Evolutionary conservation across 495 filamentous ascomycete species (phyloP), one percentile per base, ranked within the genome.

Genomic region (Neurospora cerealis): DNA sequence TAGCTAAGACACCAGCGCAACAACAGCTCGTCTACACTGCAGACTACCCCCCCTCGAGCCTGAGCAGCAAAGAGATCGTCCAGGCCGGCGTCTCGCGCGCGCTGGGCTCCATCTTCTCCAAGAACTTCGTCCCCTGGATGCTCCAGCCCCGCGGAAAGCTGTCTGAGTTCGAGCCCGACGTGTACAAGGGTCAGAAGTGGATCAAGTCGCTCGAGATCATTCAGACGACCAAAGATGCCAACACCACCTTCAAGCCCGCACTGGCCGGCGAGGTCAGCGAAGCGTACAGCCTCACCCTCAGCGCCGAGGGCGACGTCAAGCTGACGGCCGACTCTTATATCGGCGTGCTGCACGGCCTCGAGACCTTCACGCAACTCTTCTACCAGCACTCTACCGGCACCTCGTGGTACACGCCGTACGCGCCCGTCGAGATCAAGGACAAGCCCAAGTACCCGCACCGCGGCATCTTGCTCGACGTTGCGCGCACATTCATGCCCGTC

Each of bases 281-380:
- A 80, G 90, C 88, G 37, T 95, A 95, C 80, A 88, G 83, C 71
- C 81, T 95, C 37, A 86, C 83, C 3, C 76, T 95, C 54, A 80
- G 82, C 6, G 75, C 73, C 42, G 77, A 83, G 69, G 91, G 91
- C 44, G 81, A 83, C 11, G 89, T 85, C 69, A 86, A 81, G 28
- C 90, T 95, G 75, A 84, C 79, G 9, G 91, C 89, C 15, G 84
- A 83, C 28, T 90, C 91, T 9, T 89, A 88, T 19, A 88, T 87
- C 71, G 93, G 92, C 72, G 79, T 94, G 10, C 82, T 92, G 6
- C 88, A 88, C 69, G 93, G 84, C 15, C 81, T 95, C 15, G 87
- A 90, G 72, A 90, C 91, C 4, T 91, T 95, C 79, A 85, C 86
- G 4, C 93, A 95, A 83, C 85, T 95, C 24, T 95, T 95, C 83